These are phyloP conservation scores for Naganishia kalamii DNA, from an alignment of 768 basidiomycete species.

Conservation along the genomic window DNA sequence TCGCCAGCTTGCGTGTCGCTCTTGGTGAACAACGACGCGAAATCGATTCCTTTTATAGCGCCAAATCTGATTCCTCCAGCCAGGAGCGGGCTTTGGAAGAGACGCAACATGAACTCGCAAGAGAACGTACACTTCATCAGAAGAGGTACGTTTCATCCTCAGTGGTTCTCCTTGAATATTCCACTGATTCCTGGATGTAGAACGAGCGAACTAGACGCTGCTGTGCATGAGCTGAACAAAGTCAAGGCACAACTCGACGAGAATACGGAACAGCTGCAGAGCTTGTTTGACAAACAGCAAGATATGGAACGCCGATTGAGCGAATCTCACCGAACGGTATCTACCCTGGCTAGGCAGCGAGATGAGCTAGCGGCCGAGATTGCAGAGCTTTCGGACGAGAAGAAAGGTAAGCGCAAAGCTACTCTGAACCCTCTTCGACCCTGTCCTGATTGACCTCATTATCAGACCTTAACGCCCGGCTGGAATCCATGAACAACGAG, in stretches of 20 bases:
- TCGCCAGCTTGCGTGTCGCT: not conserved
- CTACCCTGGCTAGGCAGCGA: not conserved
- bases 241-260: not conserved
- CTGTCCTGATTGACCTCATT: not conserved
- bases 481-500: slow-evolving; percentile 20
- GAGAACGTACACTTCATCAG: not conserved
- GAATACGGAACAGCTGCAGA: not conserved
- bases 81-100: not conserved
- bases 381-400: not conserved
- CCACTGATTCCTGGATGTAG: not conserved
- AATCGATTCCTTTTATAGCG: not conserved
- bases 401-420: not conserved
- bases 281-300: not conserved
- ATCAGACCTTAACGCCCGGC: slow-evolving; percentile 4
- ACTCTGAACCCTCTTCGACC: no score
- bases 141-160: not conserved
- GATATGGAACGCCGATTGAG: not conserved
- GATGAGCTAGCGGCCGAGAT: not conserved
- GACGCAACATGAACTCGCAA: not conserved
- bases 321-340: not conserved
- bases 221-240: not conserved
- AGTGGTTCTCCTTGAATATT: no score
- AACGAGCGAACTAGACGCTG: not conserved
- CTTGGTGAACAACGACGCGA: not conserved
- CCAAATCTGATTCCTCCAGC: not conserved